phyloP scores from a whole-genome alignment of 345 rosid genomes.

The Isatis tinctoria region DNA sequence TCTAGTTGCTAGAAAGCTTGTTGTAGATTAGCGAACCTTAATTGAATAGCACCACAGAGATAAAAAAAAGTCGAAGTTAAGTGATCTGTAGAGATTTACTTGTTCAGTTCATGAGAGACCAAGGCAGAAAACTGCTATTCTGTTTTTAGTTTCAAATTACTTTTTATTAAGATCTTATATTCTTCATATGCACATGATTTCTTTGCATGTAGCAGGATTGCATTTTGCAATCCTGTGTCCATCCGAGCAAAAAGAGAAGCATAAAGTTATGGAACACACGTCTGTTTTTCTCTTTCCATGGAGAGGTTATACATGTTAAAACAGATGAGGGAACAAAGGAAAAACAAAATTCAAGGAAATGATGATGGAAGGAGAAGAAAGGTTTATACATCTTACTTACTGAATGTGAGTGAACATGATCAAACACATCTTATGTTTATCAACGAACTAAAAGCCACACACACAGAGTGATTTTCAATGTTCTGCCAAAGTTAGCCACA shows the following conservation, averaged over 20 bases:
- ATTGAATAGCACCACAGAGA: background rate
- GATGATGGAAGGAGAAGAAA: conserved; percentile 12
- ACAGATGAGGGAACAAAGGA: background rate
- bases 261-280: conserved; percentile 1
- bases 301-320: background rate
- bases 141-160: background rate
- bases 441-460: conserved; percentile 17
- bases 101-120: background rate
- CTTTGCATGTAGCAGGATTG: background rate
- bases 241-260: background rate
- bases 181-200: background rate
- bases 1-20: conserved; percentile 56
- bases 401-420: conserved; percentile 8
- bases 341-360: background rate
- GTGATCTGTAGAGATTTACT: background rate
- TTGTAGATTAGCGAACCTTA: conserved; percentile 5
- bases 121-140: background rate
- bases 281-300: background rate
- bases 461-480: background rate
- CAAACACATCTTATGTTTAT: conserved; percentile 8
- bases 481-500: conserved; percentile 8
- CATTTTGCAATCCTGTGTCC: background rate
- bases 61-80: background rate
- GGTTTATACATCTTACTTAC: conserved; percentile 10
- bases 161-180: background rate